A percentile compares a stretch with the other conserved stretches of the same genome.
These are phyloP conservation scores for Allantophomopsis lycopodina DNA, from an alignment of 2,329 filamentous ascomycete genomes.

Conservation along the genomic window DNA sequence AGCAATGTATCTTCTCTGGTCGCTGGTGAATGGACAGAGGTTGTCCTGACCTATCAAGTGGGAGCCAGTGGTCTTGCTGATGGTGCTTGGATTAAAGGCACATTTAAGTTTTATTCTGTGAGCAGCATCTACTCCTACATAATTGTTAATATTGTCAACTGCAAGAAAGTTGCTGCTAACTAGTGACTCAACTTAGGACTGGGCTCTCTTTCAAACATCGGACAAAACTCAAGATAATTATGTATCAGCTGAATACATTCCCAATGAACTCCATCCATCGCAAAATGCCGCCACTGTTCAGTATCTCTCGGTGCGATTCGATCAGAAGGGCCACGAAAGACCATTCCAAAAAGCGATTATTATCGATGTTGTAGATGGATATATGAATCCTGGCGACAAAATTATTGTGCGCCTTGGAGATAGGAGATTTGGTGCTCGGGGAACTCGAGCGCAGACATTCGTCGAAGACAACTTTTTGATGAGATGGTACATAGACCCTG, in stretches of 20 bases:
- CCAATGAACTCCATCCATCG: slow-evolving; percentile 12
- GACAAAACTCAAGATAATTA: slow-evolving; percentile 17
- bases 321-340: slow-evolving; percentile 23
- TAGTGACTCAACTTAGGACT: slow-evolving; percentile 8
- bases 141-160: too few relatives aligned
- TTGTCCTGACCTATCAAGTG: slow-evolving; percentile 15
- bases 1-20: slow-evolving; percentile 12
- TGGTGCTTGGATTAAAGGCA: slow-evolving; percentile 23
- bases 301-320: slow-evolving; percentile 18
- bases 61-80: slow-evolving; percentile 19
- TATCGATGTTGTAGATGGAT: slow-evolving; percentile 21
- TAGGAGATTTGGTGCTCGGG: slow-evolving; percentile 16
- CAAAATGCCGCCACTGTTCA: slow-evolving; percentile 22
- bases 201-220: slow-evolving; percentile 21
- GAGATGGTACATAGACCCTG: slow-evolving; percentile 23
- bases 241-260: slow-evolving; percentile 19
- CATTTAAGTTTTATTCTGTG: slow-evolving; percentile 23
- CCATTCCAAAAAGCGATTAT: slow-evolving; percentile 24
- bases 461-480: slow-evolving; percentile 20
- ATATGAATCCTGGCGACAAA: slow-evolving; percentile 21
- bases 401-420: slow-evolving; percentile 21
- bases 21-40: slow-evolving; percentile 18
- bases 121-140: neutral
- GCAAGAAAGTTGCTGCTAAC: too few relatives aligned
- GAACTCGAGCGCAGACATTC: slow-evolving; percentile 21